Percentiles rank a stretch among this genome's conserved stretches.
Conservation (phyloP, 2,329 filamentous ascomycete species). For the Trichophyton equinum region DNA sequence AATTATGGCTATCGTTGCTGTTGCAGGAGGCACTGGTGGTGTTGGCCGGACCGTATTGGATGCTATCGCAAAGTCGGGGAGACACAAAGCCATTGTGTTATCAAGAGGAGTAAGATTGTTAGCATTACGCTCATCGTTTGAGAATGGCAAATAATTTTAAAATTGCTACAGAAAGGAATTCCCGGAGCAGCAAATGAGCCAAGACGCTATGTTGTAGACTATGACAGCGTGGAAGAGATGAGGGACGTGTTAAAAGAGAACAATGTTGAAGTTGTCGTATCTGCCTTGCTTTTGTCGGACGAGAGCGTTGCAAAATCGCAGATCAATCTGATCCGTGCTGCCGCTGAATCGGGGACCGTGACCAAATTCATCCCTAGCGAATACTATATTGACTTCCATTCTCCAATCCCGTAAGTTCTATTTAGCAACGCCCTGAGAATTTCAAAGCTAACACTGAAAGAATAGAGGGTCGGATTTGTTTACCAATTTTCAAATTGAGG, state of each 20-base stretch:
- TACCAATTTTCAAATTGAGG: constrained; percentile 2
- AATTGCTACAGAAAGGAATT: not conserved
- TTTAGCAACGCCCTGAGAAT: too few relatives aligned
- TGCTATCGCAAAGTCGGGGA: not conserved
- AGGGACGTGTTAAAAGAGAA: not conserved
- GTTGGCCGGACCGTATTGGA: not conserved
- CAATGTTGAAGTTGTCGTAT: constrained; percentile 1
- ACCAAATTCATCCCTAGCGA: constrained; percentile 3
- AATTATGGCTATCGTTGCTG: not conserved
- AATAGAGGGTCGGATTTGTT: not conserved
- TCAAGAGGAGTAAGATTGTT: not conserved
- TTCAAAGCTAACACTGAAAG: not conserved
- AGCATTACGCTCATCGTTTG: not conserved
- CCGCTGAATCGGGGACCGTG: not conserved
- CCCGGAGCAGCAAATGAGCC: not conserved
- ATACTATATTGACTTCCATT: constrained; percentile 4
- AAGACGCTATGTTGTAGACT: not conserved
- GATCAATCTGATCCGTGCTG: constrained; percentile 1
- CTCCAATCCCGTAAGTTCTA: not conserved
- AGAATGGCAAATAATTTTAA: not conserved
- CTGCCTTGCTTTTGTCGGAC: not conserved
- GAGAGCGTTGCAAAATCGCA: not conserved
- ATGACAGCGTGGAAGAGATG: not conserved
- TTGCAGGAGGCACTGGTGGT: not conserved
- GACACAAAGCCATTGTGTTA: not conserved